Evolutionary conservation across 805 yeast genomes (phyloP).

Genomic region (Zygotorulaspora florentina): DNA sequence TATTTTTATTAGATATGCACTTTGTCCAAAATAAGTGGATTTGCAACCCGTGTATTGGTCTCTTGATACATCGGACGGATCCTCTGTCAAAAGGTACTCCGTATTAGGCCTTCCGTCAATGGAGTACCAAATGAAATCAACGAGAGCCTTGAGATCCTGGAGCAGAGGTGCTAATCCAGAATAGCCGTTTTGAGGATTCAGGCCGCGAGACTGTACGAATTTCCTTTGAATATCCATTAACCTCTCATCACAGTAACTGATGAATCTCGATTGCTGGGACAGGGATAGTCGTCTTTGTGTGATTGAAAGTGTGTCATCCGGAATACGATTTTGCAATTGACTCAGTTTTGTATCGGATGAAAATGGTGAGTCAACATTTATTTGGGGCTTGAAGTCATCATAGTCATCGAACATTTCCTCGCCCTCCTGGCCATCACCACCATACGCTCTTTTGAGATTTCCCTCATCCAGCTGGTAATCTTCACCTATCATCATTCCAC

Average conservation of each 20-base stretch:
- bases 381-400: constrained; percentile 31
- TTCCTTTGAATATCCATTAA: constrained; percentile 52
- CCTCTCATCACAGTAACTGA: constrained; percentile 51
- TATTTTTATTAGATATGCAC: constrained; percentile 55
- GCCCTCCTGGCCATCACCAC: constrained; percentile 12
- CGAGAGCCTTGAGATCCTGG: constrained; percentile 43
- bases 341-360: constrained; percentile 21
- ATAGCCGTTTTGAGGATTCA: constrained; percentile 33
- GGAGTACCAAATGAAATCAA: constrained; percentile 62
- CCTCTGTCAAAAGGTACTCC: constrained; percentile 19
- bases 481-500: constrained; percentile 1
- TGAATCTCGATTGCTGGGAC: constrained; percentile 54
- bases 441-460: constrained; percentile 6
- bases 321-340: not conserved
- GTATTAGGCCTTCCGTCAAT: constrained; percentile 38
- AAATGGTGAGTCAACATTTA: constrained; percentile 32
- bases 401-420: constrained; percentile 24
- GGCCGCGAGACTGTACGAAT: constrained; percentile 44
- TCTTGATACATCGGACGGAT: constrained; percentile 8
- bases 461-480: not conserved
- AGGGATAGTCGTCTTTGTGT: constrained; percentile 35
- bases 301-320: not conserved
- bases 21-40: constrained; percentile 50
- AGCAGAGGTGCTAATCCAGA: constrained; percentile 35
- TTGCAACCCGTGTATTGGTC: constrained; percentile 9